phyloP scores from a whole-genome alignment of 768 basidiomycete species.

The Symmetrospora coprosmae region DNA sequence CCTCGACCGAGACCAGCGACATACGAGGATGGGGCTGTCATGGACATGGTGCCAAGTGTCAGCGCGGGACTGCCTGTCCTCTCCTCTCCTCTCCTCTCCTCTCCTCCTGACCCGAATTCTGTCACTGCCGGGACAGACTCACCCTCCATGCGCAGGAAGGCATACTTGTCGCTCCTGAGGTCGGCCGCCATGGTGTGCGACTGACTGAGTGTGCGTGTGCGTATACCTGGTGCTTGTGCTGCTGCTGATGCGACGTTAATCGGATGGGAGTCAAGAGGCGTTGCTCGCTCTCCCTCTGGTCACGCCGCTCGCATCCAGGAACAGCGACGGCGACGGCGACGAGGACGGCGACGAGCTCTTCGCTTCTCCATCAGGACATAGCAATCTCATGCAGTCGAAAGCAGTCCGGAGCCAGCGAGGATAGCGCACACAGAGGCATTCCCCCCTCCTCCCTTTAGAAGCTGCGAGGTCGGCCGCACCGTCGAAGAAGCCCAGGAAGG shows the following conservation, averaged over 20 bases:
- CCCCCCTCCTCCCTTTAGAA: too few relatives aligned
- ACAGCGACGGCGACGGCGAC: too few relatives aligned
- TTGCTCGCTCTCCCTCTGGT: too few relatives aligned
- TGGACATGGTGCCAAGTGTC: background rate
- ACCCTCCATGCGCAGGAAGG: conserved; percentile 24
- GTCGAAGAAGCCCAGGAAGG: too few relatives aligned
- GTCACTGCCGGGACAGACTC: background rate
- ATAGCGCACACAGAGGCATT: too few relatives aligned
- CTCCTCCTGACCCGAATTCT: background rate
- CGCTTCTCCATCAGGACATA: too few relatives aligned
- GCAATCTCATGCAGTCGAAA: too few relatives aligned
- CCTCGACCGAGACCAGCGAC: conserved; percentile 97
- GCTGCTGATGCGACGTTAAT: background rate
- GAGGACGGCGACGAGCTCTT: too few relatives aligned
- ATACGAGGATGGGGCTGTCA: conserved; percentile 71
- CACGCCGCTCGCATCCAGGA: too few relatives aligned
- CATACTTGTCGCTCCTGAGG: conserved; percentile 30
- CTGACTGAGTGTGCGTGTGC: background rate
- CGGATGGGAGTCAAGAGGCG: background rate
- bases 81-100: background rate
- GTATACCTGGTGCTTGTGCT: background rate
- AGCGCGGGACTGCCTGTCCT: background rate
- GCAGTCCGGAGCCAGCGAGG: too few relatives aligned
- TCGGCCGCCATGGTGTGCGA: conserved; percentile 8
- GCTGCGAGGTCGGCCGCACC: too few relatives aligned